phyloP scores from a whole-genome alignment of 345 rosid species.

The Boechera retrofracta region DNA sequence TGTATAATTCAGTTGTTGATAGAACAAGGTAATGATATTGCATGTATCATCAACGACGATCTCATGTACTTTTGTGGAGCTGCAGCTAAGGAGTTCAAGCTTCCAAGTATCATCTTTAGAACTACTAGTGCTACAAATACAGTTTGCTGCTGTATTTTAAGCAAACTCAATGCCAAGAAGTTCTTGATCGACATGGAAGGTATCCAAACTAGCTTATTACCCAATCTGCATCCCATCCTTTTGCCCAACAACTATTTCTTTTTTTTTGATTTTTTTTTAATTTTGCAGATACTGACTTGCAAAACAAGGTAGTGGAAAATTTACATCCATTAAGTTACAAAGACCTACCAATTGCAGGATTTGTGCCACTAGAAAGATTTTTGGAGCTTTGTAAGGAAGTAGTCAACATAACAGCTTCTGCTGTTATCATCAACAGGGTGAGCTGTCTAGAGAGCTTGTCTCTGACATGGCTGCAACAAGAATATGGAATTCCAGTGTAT shows the following conservation, averaged over 20 bases:
- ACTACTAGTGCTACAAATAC: conserved; percentile 10
- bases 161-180: background rate
- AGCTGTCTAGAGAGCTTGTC: conserved; percentile 22
- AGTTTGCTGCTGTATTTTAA: background rate
- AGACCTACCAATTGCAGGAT: background rate
- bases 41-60: conserved; percentile 51
- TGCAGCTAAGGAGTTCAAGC: background rate
- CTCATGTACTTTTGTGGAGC: conserved; percentile 35
- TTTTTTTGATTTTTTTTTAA: background rate
- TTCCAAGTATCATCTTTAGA: conserved; percentile 20
- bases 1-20: conserved; percentile 15
- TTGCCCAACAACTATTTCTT: background rate
- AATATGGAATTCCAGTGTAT: background rate
- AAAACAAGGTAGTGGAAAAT: conserved; percentile 10
- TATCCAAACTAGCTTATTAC: background rate
- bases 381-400: background rate
- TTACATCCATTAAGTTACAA: conserved; percentile 22
- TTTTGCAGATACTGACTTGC: conserved; percentile 2
- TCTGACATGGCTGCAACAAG: background rate
- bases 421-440: conserved; percentile 6
- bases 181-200: conserved; percentile 23
- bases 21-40: conserved; percentile 32
- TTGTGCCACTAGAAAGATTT: background rate
- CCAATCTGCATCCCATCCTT: background rate
- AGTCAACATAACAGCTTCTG: conserved; percentile 8